Base-by-base conservation (phyloP, 164 flowering plant species). In the Berberis thunbergii region DNA sequence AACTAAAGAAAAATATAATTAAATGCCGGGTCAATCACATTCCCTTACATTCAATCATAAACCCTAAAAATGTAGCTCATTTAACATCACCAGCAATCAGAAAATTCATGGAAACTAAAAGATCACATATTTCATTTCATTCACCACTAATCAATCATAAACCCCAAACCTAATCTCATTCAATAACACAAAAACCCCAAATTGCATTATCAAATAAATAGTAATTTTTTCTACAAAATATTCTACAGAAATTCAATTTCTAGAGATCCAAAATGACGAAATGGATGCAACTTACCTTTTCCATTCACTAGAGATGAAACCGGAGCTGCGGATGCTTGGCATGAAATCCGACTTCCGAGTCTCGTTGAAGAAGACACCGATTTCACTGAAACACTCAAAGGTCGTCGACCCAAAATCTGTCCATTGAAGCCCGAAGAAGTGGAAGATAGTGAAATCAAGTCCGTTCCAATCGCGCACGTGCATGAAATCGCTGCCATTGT, bases 401-500 rank as follows among this genome's bases (percentile, higher is more conserved):
- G 8, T 60, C 59, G 72, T 1, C 63, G 71, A 38, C n/a, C n/a
- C n/a, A 66, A 48, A 66, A 4, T 39, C 6, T 52, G 66, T 45
- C 75, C 73, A 70, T 78, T 58, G 71, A 73, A 75, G 43, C 80
- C 58, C 60, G 77, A 78, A 8, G 71, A 66, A 7, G 73, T 60
- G 49, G 77, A 68, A n/a, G 76, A 75, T 62, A 76, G 63, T 45
- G 72, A 58, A n/a, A 67, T 6, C 6, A 70, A 48, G 66, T 73
- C 77, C 1, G 79, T 71, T 40, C 71, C 77, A 42, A 69, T 42
- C 1, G 72, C 13, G 68, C 41, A 64, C 73, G 64, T 73, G 73
- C 62, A 71, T 13, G 84, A 65, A 55, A 83, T 69, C 49, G 85
- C 81, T 72, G 75, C 75, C 75, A 69, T 72, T 58, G 12, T 52